Evolutionary conservation across 1,284 basidiomycete species (phyloP).

Genomic region (Phellinidium pouzarii): DNA sequence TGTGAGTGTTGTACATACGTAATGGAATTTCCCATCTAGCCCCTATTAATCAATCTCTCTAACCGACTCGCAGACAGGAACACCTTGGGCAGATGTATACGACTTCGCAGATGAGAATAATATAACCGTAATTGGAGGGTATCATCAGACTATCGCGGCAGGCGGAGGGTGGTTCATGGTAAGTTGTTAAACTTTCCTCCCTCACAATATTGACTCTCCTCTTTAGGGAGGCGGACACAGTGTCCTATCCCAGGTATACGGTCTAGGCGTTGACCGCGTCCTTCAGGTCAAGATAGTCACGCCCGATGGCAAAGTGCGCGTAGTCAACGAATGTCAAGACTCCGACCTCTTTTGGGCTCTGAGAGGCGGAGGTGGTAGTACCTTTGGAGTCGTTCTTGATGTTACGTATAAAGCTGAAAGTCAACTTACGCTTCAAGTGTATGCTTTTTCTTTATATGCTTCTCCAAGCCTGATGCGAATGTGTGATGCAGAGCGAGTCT

Average conservation of each 20-base stretch:
- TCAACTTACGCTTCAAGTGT: slow-evolving; percentile 9
- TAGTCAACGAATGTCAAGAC: slow-evolving; percentile 21
- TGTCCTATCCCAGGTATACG: slow-evolving; percentile 22
- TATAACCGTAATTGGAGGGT: slow-evolving; percentile 29
- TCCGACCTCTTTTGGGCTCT: slow-evolving; percentile 22
- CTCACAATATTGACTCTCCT: not conserved
- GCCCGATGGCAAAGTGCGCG: slow-evolving; percentile 20
- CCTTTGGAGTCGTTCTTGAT: slow-evolving; percentile 22
- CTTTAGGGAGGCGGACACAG: slow-evolving; percentile 25
- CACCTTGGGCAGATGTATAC: slow-evolving; percentile 26
- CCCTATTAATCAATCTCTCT: not conserved
- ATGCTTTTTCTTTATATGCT: not conserved
- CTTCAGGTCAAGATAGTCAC: slow-evolving; percentile 22
- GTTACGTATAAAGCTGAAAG: slow-evolving; percentile 6
- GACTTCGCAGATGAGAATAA: slow-evolving; percentile 29
- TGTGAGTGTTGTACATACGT: slow-evolving; percentile 19
- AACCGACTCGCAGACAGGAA: slow-evolving; percentile 23
- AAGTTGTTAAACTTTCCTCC: not conserved
- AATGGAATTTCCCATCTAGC: no score
- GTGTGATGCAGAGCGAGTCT: not conserved
- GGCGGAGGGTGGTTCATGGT: slow-evolving; percentile 29
- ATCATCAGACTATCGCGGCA: slow-evolving; percentile 28
- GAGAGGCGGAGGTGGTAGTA: slow-evolving; percentile 22
- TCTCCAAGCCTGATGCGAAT: not conserved
- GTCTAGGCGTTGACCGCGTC: slow-evolving; percentile 25